Conservation (phyloP, 257 asterid species). For the Solanum bulbocastanum region DNA sequence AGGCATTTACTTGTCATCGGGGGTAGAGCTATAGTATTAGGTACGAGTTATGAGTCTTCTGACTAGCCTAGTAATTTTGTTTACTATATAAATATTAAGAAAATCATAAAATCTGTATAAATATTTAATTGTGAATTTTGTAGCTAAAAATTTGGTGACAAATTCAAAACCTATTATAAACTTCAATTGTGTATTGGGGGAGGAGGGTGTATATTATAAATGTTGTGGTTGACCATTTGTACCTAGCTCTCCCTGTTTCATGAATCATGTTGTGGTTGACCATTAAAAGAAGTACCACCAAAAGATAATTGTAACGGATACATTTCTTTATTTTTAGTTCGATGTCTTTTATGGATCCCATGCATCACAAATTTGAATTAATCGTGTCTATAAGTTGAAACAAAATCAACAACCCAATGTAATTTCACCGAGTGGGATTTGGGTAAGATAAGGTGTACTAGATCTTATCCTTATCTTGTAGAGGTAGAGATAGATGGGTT, state of each 20-base stretch:
- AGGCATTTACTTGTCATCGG: not conserved
- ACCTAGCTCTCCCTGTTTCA: not conserved
- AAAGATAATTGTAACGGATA: not conserved
- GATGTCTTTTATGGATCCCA: not conserved
- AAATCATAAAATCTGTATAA: not conserved
- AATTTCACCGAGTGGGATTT: not conserved
- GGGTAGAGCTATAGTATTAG: not conserved
- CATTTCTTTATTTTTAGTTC: not conserved
- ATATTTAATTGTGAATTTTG: not conserved
- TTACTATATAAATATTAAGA: not conserved
- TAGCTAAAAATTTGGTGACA: not conserved
- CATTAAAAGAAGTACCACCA: not conserved
- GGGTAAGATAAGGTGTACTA: not conserved
- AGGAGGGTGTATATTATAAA: not conserved
- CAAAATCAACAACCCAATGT: not conserved
- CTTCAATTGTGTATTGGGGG: not conserved
- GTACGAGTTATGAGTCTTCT: not conserved
- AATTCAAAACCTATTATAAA: not conserved
- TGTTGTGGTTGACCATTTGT: conserved; percentile 9
- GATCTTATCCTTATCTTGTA: rapidly evolving
- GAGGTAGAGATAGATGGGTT: not conserved
- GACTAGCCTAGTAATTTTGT: not conserved
- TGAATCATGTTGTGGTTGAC: conserved; percentile 12
- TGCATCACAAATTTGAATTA: not conserved
- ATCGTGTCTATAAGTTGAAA: not conserved